Conservation (phyloP, 352 stramenopile species). For the Pythium dissotocum region DNA sequence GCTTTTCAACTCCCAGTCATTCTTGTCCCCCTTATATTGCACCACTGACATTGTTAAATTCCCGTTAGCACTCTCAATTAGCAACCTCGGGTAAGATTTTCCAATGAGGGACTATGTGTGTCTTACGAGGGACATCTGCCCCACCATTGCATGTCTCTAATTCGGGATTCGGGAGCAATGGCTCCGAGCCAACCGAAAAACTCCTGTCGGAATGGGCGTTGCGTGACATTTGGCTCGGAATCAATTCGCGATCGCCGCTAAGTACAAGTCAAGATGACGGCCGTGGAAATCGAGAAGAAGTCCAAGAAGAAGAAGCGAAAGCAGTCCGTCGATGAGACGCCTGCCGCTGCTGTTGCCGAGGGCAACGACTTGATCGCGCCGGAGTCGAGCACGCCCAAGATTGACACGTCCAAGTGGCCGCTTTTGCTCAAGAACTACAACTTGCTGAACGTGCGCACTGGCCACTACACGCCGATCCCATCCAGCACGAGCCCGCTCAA, state of each 20-base stretch:
- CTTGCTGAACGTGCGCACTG: constrained; percentile 97
- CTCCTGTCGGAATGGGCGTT: constrained; percentile 7
- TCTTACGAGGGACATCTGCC: constrained; percentile 12
- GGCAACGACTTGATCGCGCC: constrained; percentile 81
- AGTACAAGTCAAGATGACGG: constrained; percentile 45
- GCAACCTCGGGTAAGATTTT: constrained; percentile 19
- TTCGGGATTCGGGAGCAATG: constrained; percentile 32
- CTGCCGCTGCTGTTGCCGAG: constrained; percentile 13
- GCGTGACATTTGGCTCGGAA: constrained; percentile 9
- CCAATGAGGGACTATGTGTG: constrained; percentile 11
- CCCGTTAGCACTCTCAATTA: constrained; percentile 1
- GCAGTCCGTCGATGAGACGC: constrained; percentile 44
- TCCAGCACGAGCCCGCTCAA: constrained; percentile 96
- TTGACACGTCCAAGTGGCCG: constrained; percentile 98
- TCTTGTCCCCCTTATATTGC: constrained; percentile 22
- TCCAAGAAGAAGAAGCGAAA: constrained; percentile 91
- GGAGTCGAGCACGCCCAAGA: constrained; percentile 81
- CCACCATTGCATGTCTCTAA: constrained; percentile 15
- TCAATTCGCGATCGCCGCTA: not conserved
- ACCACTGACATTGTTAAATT: constrained; percentile 3
- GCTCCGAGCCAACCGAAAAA: constrained; percentile 35
- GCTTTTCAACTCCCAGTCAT: constrained; percentile 30
- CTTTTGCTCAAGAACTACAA: constrained; percentile 99
- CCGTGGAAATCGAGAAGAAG: constrained; percentile 78
- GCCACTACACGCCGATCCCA: constrained; percentile 99